Conservation (phyloP, 2,329 filamentous ascomycete genomes). For the Cadophora gregata region DNA sequence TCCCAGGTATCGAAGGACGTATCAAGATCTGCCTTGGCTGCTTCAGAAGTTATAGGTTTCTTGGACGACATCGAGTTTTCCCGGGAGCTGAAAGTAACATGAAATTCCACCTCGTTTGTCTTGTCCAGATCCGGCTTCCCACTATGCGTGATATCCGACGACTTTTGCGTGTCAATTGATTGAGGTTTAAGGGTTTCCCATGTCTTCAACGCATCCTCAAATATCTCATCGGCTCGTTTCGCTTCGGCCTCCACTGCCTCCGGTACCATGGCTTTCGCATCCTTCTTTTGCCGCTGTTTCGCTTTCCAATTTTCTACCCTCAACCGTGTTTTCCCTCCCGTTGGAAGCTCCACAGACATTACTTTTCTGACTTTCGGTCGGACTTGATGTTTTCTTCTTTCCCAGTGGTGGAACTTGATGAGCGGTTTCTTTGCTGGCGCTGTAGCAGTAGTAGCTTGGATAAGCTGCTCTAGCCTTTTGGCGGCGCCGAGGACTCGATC, state of each 20-base stretch:
- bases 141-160: not conserved
- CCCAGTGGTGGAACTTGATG: not conserved
- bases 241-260: not conserved
- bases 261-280: not conserved
- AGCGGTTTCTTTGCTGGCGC: not conserved
- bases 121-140: not conserved
- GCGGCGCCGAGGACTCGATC: slow-evolving; percentile 65
- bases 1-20: not conserved
- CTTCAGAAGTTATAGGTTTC: not conserved
- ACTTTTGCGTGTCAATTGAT: not conserved
- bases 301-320: not conserved
- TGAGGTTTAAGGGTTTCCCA: not conserved
- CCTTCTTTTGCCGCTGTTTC: not conserved
- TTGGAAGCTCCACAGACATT: not conserved
- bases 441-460: not conserved
- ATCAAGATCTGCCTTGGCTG: not conserved
- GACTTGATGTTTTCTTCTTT: not conserved
- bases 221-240: not conserved
- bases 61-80: not conserved
- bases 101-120: not conserved
- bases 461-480: slow-evolving; percentile 40
- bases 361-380: not conserved
- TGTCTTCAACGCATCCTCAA: not conserved
- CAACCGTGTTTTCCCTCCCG: not conserved
- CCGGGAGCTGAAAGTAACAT: not conserved